These are phyloP conservation scores for Claviceps digitariae DNA, from an alignment of 2,329 filamentous ascomycete species.

Conservation along the genomic window DNA sequence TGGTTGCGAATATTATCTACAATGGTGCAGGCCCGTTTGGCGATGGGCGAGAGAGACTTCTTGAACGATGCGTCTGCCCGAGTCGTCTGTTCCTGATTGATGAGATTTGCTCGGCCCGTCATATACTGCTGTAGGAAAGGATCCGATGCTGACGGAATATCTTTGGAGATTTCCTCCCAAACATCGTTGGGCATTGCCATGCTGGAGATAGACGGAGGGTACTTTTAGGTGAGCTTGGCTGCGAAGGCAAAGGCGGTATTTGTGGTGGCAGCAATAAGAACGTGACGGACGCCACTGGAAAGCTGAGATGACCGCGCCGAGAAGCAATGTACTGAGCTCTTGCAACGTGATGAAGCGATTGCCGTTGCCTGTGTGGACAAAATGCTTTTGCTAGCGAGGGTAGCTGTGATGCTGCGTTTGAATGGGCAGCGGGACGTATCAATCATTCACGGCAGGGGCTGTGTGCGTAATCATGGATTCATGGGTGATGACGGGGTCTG, in stretches of 20 bases:
- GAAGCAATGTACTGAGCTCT: neutral
- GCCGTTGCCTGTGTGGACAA: too few species aligned
- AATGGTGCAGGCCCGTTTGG: constrained; percentile 63
- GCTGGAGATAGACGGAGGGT: neutral
- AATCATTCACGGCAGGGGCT: too few species aligned
- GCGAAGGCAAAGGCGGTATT: neutral
- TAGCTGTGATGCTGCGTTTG: too few species aligned
- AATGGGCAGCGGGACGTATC: too few species aligned
- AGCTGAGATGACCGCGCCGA: neutral
- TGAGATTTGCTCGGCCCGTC: constrained; percentile 58
- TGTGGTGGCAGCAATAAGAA: too few species aligned
- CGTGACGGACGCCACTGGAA: neutral
- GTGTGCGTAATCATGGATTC: too few species aligned
- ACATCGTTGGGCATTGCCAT: constrained; percentile 40
- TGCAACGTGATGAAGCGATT: neutral
- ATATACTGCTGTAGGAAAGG: constrained; percentile 76
- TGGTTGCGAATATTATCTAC: constrained; percentile 66
- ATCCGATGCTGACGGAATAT: constrained; percentile 47
- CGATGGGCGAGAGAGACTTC: constrained; percentile 64
- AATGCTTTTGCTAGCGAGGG: too few species aligned
- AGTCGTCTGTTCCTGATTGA: constrained; percentile 67
- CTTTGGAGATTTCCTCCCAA: constrained; percentile 42
- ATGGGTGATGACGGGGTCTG: too few species aligned
- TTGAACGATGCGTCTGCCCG: constrained; percentile 63
- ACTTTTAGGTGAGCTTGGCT: too few species aligned